phyloP scores from a whole-genome alignment of 2,329 filamentous ascomycete species.

The Verticillium dahliae region DNA sequence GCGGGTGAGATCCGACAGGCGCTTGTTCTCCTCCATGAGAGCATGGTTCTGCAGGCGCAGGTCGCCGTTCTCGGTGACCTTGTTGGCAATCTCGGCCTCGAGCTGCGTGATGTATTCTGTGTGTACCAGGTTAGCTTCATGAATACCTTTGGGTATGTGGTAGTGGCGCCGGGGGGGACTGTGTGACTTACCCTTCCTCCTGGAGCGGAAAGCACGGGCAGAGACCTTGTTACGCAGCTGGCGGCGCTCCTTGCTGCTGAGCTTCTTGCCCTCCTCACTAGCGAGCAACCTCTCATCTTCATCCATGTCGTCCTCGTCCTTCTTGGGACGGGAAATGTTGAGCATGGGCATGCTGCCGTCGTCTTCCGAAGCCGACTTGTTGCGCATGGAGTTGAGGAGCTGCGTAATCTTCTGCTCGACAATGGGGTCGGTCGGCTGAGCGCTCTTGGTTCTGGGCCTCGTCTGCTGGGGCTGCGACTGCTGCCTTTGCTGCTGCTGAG shows the following conservation, averaged over 20 bases:
- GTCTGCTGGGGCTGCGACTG: slow-evolving; percentile 35
- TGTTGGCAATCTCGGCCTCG: slow-evolving; percentile 78
- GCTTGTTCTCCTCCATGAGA: slow-evolving; percentile 78
- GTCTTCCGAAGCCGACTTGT: slow-evolving; percentile 54
- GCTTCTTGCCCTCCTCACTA: slow-evolving; percentile 98
- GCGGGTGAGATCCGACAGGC: slow-evolving; percentile 69
- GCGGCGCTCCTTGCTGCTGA: slow-evolving; percentile 94
- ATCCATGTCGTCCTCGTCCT: slow-evolving; percentile 98
- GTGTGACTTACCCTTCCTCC: slow-evolving; percentile 76
- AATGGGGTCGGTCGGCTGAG: slow-evolving; percentile 56
- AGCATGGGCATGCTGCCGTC: slow-evolving; percentile 39
- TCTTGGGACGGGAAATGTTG: slow-evolving; percentile 69
- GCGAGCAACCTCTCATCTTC: slow-evolving; percentile 89
- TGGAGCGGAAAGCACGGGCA: slow-evolving; percentile 92
- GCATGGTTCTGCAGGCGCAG: slow-evolving; percentile 75
- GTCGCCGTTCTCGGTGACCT: slow-evolving; percentile 76
- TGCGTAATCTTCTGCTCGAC: slow-evolving; percentile 93
- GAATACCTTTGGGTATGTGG: no score
- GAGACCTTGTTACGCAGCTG: slow-evolving; percentile 99
- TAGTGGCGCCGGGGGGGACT: neutral
- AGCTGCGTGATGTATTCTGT: slow-evolving; percentile 95
- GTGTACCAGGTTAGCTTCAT: neutral
- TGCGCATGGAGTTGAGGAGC: slow-evolving; percentile 85
- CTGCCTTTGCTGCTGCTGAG: slow-evolving; percentile 33
- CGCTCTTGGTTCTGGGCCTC: slow-evolving; percentile 42